phyloP scores from a whole-genome alignment of 768 basidiomycete genomes.

The Gloeophyllum trabeum region DNA sequence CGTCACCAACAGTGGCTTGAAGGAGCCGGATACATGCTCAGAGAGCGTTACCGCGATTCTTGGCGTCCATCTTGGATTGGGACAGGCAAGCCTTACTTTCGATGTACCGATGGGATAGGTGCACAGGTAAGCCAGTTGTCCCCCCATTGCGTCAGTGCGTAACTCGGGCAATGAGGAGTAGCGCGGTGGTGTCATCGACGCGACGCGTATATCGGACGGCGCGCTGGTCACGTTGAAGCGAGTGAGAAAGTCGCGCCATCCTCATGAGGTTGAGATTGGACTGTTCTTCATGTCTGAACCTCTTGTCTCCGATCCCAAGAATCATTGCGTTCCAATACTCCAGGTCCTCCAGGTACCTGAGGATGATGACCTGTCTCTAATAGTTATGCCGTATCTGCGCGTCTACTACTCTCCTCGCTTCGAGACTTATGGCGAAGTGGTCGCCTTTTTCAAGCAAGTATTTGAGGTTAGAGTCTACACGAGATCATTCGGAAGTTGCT shows the following conservation, averaged over 20 bases:
- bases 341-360: slow-evolving; percentile 11
- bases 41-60: too few species aligned
- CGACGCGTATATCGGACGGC: slow-evolving; percentile 11
- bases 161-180: too few species aligned
- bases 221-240: slow-evolving; percentile 10
- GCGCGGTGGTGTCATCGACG: slow-evolving; percentile 10
- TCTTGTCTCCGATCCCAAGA: slow-evolving; percentile 11
- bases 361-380: slow-evolving; percentile 5
- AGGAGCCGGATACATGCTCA: too few species aligned
- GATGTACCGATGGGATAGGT: too few species aligned
- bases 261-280: slow-evolving; percentile 15
- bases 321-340: slow-evolving; percentile 14
- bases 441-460: slow-evolving; percentile 20
- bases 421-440: slow-evolving; percentile 22
- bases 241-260: slow-evolving; percentile 7
- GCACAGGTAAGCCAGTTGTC: too few species aligned
- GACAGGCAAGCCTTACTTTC: too few species aligned
- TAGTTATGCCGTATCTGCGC: slow-evolving; percentile 24
- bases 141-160: too few species aligned
- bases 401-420: slow-evolving; percentile 13
- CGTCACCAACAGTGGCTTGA: too few species aligned
- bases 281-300: slow-evolving; percentile 3
- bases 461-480: slow-evolving; percentile 18
- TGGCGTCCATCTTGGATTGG: too few species aligned
- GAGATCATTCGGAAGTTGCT: background rate